Conservation (phyloP, 2,329 filamentous ascomycete species). For the Ophiognomonia clavigignenti-juglandacearum region DNA sequence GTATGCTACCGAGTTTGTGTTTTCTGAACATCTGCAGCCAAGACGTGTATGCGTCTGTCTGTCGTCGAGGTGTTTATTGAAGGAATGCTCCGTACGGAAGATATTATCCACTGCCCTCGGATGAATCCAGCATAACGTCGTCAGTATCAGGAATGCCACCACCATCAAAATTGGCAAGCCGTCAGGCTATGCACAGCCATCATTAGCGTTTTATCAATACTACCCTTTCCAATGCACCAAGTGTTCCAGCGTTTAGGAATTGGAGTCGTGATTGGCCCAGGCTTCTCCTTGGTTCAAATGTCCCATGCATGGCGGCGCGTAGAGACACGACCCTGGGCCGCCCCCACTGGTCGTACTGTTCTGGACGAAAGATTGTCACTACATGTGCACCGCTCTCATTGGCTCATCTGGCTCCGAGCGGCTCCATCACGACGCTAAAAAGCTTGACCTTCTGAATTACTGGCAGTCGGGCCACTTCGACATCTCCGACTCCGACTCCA, state of each 20-base stretch:
- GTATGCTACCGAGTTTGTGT: too few species aligned
- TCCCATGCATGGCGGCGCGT: constrained; percentile 36
- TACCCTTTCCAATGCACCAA: constrained; percentile 31
- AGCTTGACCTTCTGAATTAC: not conserved
- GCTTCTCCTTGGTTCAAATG: constrained; percentile 21
- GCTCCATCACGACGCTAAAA: not conserved
- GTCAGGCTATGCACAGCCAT: too few species aligned
- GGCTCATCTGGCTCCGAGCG: not conserved
- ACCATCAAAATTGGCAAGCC: too few species aligned
- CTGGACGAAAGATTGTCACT: not conserved
- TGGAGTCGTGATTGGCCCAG: constrained; percentile 32
- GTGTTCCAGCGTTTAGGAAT: constrained; percentile 32
- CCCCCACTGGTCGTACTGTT: constrained; percentile 7
- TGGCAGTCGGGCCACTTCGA: not conserved
- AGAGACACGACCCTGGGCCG: constrained; percentile 18
- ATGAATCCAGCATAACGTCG: too few species aligned
- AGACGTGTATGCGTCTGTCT: too few species aligned
- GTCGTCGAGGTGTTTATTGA: too few species aligned
- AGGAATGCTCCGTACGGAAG: too few species aligned
- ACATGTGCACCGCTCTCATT: not conserved
- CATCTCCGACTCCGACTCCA: not conserved
- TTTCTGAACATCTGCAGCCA: too few species aligned
- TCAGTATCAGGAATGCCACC: too few species aligned
- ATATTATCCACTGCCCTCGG: too few species aligned
- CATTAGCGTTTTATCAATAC: too few species aligned